These are phyloP conservation scores for Peronospora destructor DNA, from an alignment of 352 stramenopile species.

Conservation along the genomic window DNA sequence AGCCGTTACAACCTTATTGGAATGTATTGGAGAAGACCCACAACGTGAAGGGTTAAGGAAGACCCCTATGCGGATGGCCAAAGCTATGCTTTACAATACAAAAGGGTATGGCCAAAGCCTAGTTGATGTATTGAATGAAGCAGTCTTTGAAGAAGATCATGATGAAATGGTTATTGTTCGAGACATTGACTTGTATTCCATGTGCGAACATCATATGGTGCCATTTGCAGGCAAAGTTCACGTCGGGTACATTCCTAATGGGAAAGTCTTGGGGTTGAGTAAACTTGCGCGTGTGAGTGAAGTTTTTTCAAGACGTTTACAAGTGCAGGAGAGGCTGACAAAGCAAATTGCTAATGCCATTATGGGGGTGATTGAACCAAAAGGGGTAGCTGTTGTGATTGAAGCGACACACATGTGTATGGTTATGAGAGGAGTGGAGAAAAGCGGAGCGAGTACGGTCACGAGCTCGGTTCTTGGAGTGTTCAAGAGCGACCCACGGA, in stretches of 20 bases:
- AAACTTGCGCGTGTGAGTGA: conserved; percentile 98
- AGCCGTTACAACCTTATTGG: conserved; percentile 88
- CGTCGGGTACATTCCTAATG: conserved; percentile 92
- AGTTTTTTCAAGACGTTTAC: conserved; percentile 93
- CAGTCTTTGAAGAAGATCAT: conserved; percentile 97
- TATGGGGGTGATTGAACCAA: conserved; percentile 92
- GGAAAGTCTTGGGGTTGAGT: conserved; percentile 95
- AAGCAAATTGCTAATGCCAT: conserved; percentile 98
- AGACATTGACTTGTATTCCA: conserved; percentile 98
- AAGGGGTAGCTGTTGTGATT: conserved; percentile 98
- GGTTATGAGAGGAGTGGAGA: conserved; percentile 98
- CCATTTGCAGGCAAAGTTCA: conserved; percentile 97
- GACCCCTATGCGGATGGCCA: conserved; percentile 96
- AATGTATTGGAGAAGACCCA: conserved; percentile 93
- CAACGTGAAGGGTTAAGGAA: conserved; percentile 91
- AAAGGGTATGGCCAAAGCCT: conserved; percentile 91
- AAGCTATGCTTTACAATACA: conserved; percentile 94
- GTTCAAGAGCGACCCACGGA: conserved; percentile 93
- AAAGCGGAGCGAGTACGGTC: conserved; percentile 93
- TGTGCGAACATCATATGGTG: conserved; percentile 99
- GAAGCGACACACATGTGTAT: conserved; percentile 99
- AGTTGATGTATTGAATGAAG: conserved; percentile 90
- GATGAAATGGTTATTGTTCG: conserved; percentile 99
- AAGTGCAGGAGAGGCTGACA: conserved; percentile 99
- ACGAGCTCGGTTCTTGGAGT: conserved; percentile 95